Evolutionary conservation across 768 basidiomycete genomes (phyloP).

Genomic region (Pluteus cervinus): DNA sequence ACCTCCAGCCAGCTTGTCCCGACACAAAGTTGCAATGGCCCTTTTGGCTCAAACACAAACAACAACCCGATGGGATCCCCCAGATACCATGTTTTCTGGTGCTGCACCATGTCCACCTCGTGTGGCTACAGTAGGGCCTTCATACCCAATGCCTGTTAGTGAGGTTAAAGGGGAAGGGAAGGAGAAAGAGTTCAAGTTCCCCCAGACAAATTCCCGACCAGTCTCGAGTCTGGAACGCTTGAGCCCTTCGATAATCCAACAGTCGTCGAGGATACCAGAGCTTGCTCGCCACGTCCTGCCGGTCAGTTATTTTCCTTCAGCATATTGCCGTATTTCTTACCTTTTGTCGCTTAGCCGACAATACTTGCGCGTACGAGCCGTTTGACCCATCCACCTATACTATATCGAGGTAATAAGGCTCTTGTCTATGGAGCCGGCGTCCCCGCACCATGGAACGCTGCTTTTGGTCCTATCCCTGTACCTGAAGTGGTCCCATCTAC

Average conservation of each 20-base stretch:
- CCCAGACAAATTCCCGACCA: constrained; percentile 38
- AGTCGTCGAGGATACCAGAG: constrained; percentile 59
- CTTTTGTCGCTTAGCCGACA: constrained; percentile 34
- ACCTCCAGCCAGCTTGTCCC: constrained; percentile 47
- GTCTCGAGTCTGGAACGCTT: constrained; percentile 44
- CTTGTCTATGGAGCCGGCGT: constrained; percentile 42
- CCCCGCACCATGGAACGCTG: constrained; percentile 49
- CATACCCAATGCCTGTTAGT: constrained; percentile 50
- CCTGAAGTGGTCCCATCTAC: constrained; percentile 19
- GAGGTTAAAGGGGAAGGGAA: constrained; percentile 27
- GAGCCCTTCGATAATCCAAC: constrained; percentile 58
- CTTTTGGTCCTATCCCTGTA: constrained; percentile 24
- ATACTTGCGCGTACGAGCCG: constrained; percentile 56
- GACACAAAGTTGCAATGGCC: constrained; percentile 74
- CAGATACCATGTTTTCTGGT: constrained; percentile 58
- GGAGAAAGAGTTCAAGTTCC: constrained; percentile 49
- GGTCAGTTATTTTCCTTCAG: constrained; percentile 30
- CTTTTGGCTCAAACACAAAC: constrained; percentile 53
- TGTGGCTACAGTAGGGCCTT: constrained; percentile 56
- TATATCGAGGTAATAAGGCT: constrained; percentile 45
- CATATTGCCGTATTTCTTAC: constrained; percentile 4
- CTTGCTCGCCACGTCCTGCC: constrained; percentile 63
- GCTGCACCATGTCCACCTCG: constrained; percentile 58
- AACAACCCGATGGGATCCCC: constrained; percentile 59
- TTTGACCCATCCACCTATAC: constrained; percentile 58